Evolutionary conservation across 2,329 filamentous ascomycete genomes (phyloP).

Genomic region (Cryphonectria naterciae): DNA sequence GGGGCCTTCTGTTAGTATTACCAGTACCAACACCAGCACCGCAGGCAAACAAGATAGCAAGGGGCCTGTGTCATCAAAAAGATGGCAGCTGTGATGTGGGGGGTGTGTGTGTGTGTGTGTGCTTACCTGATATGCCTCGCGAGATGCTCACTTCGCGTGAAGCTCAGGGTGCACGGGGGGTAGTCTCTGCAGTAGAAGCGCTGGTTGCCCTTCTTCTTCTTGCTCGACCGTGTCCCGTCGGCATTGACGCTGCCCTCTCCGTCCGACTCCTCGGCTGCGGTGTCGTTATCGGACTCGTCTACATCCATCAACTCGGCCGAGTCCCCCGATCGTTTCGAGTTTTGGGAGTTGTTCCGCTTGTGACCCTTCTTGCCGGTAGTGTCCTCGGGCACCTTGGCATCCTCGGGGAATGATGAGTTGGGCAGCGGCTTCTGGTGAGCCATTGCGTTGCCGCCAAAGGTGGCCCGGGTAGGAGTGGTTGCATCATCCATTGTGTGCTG

Average conservation of each 20-base stretch:
- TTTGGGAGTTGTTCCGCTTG: constrained; percentile 62
- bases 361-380: constrained; percentile 49
- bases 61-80: neutral
- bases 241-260: constrained; percentile 63
- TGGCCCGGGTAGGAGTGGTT: constrained; percentile 66
- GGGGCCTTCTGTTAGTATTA: neutral
- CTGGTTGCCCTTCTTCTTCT: constrained; percentile 98
- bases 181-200: constrained; percentile 96
- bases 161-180: constrained; percentile 90
- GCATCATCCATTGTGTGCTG: constrained; percentile 48
- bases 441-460: constrained; percentile 48
- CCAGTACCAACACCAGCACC: neutral
- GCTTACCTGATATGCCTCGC: constrained; percentile 87
- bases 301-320: constrained; percentile 76
- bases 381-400: constrained; percentile 49
- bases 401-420: constrained; percentile 55
- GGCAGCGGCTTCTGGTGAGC: constrained; percentile 59
- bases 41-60: neutral
- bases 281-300: constrained; percentile 69
- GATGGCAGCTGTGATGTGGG: constrained; percentile 11
- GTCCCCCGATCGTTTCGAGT: constrained; percentile 62
- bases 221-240: constrained; percentile 71
- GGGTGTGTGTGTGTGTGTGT: neutral
- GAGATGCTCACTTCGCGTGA: constrained; percentile 93
- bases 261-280: constrained; percentile 58